phyloP scores from a whole-genome alignment of 2,329 filamentous ascomycete genomes.

The Aspergillus pseudoglaucus region DNA sequence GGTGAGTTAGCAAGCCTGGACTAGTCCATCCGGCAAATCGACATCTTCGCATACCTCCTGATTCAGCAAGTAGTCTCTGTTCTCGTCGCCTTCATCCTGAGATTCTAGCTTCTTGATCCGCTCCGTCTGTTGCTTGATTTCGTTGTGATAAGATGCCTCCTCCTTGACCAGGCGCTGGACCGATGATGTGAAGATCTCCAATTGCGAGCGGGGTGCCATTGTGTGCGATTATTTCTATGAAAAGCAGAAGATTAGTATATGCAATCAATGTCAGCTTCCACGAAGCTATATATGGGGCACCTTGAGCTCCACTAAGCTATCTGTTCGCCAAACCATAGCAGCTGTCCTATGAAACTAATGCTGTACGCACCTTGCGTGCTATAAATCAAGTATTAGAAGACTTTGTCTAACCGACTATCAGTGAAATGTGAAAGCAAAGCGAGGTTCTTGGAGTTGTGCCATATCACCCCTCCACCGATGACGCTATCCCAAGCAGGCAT shows the following conservation, averaged over 20 bases:
- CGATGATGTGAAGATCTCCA: conserved; percentile 73
- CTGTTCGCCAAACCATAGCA: not conserved
- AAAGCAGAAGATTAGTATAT: not conserved
- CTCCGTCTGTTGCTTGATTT: conserved; percentile 67
- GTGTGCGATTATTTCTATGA: conserved; percentile 1
- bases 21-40: not conserved
- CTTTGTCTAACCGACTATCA: not conserved
- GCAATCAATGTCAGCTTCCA: too few relatives aligned
- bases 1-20: conserved; percentile 5
- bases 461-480: conserved; percentile 11
- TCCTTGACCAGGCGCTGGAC: conserved; percentile 85
- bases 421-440: too few relatives aligned
- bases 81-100: conserved; percentile 65
- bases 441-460: not conserved
- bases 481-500: conserved; percentile 9
- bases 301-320: not conserved
- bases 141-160: conserved; percentile 81
- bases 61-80: conserved; percentile 70
- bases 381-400: too few relatives aligned
- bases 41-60: conserved; percentile 63
- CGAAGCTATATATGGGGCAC: not conserved
- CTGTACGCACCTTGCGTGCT: not conserved
- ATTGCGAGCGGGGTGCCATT: conserved; percentile 77
- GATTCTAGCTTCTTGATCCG: conserved; percentile 63
- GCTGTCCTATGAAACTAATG: not conserved